Evolutionary conservation across 2,329 filamentous ascomycete species (phyloP).

Genomic region (Fusarium xylarioides): DNA sequence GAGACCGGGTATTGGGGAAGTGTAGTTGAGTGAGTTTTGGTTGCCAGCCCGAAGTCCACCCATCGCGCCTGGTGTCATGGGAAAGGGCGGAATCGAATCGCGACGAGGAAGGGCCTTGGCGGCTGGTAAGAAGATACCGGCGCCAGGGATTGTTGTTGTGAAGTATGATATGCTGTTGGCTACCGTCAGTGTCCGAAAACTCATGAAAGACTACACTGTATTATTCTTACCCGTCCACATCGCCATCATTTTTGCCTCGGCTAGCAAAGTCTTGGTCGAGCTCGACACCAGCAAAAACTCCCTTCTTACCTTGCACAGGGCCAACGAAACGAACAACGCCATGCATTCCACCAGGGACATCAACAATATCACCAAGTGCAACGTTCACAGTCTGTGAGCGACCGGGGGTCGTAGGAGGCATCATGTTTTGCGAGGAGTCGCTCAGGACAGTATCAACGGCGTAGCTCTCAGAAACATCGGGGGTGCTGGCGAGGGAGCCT

Average conservation of each 20-base stretch:
- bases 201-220: not conserved
- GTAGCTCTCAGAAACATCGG: conserved; percentile 73
- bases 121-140: conserved; percentile 93
- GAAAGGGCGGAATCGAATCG: conserved; percentile 65
- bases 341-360: conserved; percentile 92
- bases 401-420: conserved; percentile 64
- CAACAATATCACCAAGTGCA: conserved; percentile 82
- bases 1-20: conserved; percentile 71
- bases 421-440: conserved; percentile 54
- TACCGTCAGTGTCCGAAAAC: not conserved
- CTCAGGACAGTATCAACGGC: conserved; percentile 63
- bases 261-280: conserved; percentile 80
- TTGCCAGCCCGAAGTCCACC: conserved; percentile 61
- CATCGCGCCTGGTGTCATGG: conserved; percentile 75
- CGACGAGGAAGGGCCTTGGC: conserved; percentile 80
- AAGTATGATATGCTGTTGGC: conserved; percentile 76
- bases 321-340: conserved; percentile 92
- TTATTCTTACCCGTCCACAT: conserved; percentile 84
- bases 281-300: conserved; percentile 92
- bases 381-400: conserved; percentile 63
- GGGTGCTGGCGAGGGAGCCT: conserved; percentile 69
- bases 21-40: conserved; percentile 68
- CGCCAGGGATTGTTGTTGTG: conserved; percentile 76
- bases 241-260: conserved; percentile 93
- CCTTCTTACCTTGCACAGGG: conserved; percentile 85